Base-by-base conservation (phyloP, 2,329 filamentous ascomycete species). In the Colletotrichum sp. region DNA sequence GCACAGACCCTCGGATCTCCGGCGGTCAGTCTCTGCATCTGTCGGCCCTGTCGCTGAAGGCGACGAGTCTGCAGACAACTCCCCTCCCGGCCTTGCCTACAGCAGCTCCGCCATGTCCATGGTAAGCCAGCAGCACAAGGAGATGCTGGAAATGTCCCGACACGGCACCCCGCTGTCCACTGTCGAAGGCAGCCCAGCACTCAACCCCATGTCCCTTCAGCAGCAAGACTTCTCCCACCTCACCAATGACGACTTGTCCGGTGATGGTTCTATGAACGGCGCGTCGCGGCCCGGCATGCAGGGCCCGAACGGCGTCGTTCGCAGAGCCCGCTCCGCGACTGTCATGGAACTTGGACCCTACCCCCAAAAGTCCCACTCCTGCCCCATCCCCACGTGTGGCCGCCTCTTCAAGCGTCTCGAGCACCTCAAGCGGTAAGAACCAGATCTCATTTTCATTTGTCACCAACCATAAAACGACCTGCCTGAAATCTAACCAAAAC, bases 331-430 rank as follows among this genome's bases (percentile, higher is more conserved):
- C 79, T 98, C 96, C 80, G 96, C 97, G 69, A 99, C 97, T 6
- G 95, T 98, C 86, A 98, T 98, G 94, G 97, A 99, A 85, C 92
- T 98, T 78, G 96, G 95, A 36, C 97, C 98, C 16, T 99, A 99
- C 84, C 96, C 97, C 68, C 95, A 98, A 84, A 99, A 99, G 87
- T 98, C 96, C 55, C 97, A 99, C 87, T 99, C 96, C 3, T 99
- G 97, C 88, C 97, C 97, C n/a, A 99, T 99, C 82, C 97, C 97
- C 32, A 98, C 96, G 71, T 99, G 97, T 85, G 97, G 97, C 71
- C 94, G 97, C 82, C 92, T 98, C 78, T 99, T 99, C 92, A 99
- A 99, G 93, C 94, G 97, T 86, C 92, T 99, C 89, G 97, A 99
- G 89, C 97, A 99, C 88, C 93, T 99, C 83, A 99, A 99, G 92